These are phyloP conservation scores for Sclerotinia sclerotiorum DNA, from an alignment of 2,329 filamentous ascomycete genomes.

Conservation along the genomic window DNA sequence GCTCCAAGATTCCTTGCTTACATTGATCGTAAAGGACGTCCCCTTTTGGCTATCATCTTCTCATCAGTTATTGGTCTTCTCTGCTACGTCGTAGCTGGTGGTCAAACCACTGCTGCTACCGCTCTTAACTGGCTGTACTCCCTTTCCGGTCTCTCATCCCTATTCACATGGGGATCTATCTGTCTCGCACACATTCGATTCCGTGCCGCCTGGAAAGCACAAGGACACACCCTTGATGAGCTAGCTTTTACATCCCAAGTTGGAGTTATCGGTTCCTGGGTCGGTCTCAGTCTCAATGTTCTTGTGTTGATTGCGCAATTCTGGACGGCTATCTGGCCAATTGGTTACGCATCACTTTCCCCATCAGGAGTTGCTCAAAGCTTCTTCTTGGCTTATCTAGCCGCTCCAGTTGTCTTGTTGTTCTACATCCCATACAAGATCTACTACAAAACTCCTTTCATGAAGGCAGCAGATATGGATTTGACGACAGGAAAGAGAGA, in stretches of 20 bases:
- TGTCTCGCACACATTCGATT: slow-evolving; percentile 68
- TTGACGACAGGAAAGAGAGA: slow-evolving; percentile 32
- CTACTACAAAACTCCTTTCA: slow-evolving; percentile 44
- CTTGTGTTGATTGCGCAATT: slow-evolving; percentile 43
- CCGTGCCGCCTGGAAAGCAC: slow-evolving; percentile 56
- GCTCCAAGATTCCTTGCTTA: slow-evolving; percentile 58
- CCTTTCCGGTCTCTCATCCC: slow-evolving; percentile 60
- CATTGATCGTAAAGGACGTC: slow-evolving; percentile 58
- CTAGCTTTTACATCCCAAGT: slow-evolving; percentile 61
- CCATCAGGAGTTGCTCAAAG: slow-evolving; percentile 43
- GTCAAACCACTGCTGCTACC: slow-evolving; percentile 46
- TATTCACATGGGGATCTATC: slow-evolving; percentile 64
- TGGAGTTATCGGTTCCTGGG: slow-evolving; percentile 61
- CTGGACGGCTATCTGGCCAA: slow-evolving; percentile 48
- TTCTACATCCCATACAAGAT: slow-evolving; percentile 68
- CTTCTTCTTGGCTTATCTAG: slow-evolving; percentile 62
- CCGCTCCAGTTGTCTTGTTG: slow-evolving; percentile 52
- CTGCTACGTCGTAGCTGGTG: slow-evolving; percentile 52
- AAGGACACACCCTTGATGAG: slow-evolving; percentile 62
- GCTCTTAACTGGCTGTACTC: slow-evolving; percentile 66
- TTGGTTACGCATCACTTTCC: slow-evolving; percentile 42
- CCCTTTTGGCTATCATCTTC: slow-evolving; percentile 50
- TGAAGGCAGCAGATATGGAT: slow-evolving; percentile 31
- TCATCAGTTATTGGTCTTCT: slow-evolving; percentile 43
- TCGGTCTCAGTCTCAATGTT: slow-evolving; percentile 60